These are phyloP conservation scores for Helicosporidium sp. DNA, from an alignment of 139 green algal genomes.

Conservation along the genomic window DNA sequence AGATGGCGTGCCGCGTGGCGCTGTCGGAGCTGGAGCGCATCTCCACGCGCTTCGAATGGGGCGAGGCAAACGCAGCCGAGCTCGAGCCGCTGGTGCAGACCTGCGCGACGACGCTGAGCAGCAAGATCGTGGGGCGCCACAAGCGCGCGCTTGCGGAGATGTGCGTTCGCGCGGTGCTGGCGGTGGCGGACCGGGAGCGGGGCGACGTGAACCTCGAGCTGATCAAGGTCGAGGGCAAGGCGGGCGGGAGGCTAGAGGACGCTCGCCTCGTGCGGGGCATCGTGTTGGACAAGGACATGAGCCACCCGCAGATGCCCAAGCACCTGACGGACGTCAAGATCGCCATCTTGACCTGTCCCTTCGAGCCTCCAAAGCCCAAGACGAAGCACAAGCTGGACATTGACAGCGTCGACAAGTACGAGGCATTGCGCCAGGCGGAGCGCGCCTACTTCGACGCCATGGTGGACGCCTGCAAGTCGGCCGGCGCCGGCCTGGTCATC, in stretches of 20 bases:
- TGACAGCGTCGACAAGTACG: conserved; percentile 93
- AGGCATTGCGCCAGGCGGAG: conserved; percentile 69
- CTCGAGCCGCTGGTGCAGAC: conserved; percentile 84
- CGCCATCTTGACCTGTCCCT: conserved; percentile 96
- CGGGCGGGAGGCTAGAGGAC: conserved; percentile 89
- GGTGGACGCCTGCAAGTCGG: conserved; percentile 87
- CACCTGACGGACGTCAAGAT: conserved; percentile 75
- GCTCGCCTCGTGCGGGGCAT: conserved; percentile 80
- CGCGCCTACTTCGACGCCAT: conserved; percentile 94
- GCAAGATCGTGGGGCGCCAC: conserved; percentile 91
- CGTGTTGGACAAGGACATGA: conserved; percentile 98
- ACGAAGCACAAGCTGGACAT: conserved; percentile 99
- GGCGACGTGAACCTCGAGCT: conserved; percentile 96
- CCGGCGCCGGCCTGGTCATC: conserved; percentile 65
- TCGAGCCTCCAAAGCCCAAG: conserved; percentile 99
- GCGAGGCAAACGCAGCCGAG: conserved; percentile 31
- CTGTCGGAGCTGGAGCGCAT: conserved; percentile 48
- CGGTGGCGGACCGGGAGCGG: conserved; percentile 82
- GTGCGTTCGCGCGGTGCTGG: conserved; percentile 88
- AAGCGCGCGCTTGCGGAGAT: conserved; percentile 94
- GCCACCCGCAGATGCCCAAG: conserved; percentile 84
- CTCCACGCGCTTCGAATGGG: conserved; percentile 61
- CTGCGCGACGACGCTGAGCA: conserved; percentile 98
- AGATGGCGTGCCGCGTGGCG: conserved; percentile 86
- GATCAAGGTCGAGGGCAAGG: conserved; percentile 94